These are phyloP conservation scores for Fusarium paranaense DNA, from an alignment of 2,329 filamentous ascomycete species.

Conservation along the genomic window DNA sequence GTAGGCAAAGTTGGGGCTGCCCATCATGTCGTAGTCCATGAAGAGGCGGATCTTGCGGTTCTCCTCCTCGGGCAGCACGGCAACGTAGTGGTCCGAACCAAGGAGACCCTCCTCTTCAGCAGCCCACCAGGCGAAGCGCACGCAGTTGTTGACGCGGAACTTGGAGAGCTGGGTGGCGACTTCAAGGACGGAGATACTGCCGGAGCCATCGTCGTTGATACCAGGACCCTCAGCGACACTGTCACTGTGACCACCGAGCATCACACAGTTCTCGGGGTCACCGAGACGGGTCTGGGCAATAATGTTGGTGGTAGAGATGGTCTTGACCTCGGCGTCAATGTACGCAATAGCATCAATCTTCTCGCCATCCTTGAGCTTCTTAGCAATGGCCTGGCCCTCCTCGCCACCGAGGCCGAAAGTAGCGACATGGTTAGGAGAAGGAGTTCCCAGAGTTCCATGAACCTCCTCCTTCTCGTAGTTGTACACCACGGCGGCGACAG, in stretches of 20 bases:
- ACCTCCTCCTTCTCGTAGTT: slow-evolving; percentile 75
- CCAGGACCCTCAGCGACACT: slow-evolving; percentile 73
- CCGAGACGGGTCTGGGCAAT: slow-evolving; percentile 71
- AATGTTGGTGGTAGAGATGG: slow-evolving; percentile 68
- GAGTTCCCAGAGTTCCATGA: slow-evolving; percentile 75
- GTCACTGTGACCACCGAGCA: slow-evolving; percentile 74
- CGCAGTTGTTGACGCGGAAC: slow-evolving; percentile 72
- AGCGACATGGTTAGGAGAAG: slow-evolving; percentile 70
- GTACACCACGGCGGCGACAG: slow-evolving; percentile 78
- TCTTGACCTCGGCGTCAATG: slow-evolving; percentile 67
- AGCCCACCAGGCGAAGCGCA: slow-evolving; percentile 76
- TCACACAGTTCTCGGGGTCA: slow-evolving; percentile 72
- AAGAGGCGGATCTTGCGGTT: slow-evolving; percentile 73
- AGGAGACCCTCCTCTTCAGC: slow-evolving; percentile 75
- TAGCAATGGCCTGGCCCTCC: slow-evolving; percentile 68
- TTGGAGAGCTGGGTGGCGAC: slow-evolving; percentile 69
- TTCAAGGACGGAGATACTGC: slow-evolving; percentile 71
- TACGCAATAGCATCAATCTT: slow-evolving; percentile 67
- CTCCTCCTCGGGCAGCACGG: slow-evolving; percentile 65
- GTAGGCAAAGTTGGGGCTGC: slow-evolving; percentile 73
- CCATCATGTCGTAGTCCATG: slow-evolving; percentile 79
- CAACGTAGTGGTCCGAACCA: slow-evolving; percentile 72
- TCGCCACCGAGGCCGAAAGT: slow-evolving; percentile 74
- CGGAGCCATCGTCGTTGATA: slow-evolving; percentile 84
- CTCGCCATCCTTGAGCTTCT: slow-evolving; percentile 64